Conservation (phyloP, 805 yeast genomes). For the Osmozyma mogii region DNA sequence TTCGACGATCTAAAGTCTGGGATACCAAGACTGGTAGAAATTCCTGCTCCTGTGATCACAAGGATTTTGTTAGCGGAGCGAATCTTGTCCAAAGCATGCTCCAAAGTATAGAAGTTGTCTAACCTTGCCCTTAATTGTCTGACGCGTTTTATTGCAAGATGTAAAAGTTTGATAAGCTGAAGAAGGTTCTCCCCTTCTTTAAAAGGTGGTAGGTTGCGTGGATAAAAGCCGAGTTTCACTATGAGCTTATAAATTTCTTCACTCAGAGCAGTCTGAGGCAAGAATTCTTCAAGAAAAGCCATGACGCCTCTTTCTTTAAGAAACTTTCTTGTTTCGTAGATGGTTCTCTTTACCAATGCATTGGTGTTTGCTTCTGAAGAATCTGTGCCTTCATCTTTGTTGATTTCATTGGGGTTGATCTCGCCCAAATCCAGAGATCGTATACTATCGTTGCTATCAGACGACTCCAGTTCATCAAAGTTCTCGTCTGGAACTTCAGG, state of each 20-base stretch:
- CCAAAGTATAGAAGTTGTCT: conserved; percentile 46
- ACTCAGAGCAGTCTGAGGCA: conserved; percentile 54
- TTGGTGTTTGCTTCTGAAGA: not conserved
- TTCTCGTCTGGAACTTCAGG: not conserved
- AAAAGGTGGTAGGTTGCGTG: conserved; percentile 20
- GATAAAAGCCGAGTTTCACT: conserved; percentile 54
- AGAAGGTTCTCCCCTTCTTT: conserved; percentile 37
- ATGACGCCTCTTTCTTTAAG: conserved; percentile 55
- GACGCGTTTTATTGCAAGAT: conserved; percentile 60
- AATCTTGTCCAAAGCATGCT: conserved; percentile 44
- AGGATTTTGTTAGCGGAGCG: conserved; percentile 39
- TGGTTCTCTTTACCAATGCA: conserved; percentile 4
- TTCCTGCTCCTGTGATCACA: conserved; percentile 89
- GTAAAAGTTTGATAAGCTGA: conserved; percentile 44
- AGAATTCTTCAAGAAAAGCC: conserved; percentile 49
- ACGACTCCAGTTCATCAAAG: not conserved
- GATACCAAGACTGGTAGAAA: conserved; percentile 81
- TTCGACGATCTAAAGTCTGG: conserved; percentile 89
- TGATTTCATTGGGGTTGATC: conserved; percentile 2
- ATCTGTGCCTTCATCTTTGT: not conserved
- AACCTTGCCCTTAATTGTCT: conserved; percentile 47
- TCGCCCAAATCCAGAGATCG: conserved; percentile 9
- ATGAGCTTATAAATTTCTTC: conserved; percentile 51
- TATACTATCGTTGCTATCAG: conserved; percentile 4
- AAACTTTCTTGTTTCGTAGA: conserved; percentile 30